These are phyloP conservation scores for Exophiala alcalophila DNA, from an alignment of 2,329 filamentous ascomycete species.

Conservation along the genomic window DNA sequence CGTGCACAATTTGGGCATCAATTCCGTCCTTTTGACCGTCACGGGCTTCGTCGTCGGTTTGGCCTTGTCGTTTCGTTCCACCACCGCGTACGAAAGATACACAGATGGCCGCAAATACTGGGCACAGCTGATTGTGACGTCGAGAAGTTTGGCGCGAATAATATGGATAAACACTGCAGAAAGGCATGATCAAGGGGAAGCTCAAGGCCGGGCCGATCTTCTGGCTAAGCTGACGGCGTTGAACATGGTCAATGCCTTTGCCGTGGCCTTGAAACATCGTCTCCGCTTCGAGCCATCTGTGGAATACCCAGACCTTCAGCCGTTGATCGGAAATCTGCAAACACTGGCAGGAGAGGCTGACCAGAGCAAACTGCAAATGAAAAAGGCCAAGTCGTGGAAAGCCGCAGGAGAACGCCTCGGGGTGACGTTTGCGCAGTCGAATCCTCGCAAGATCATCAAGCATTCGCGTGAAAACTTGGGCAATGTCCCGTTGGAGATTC, in stretches of 20 bases:
- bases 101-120: slow-evolving; percentile 62
- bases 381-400: slow-evolving; percentile 58
- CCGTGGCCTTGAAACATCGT: slow-evolving; percentile 75
- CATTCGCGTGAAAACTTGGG: slow-evolving; percentile 68
- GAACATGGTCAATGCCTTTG: slow-evolving; percentile 74
- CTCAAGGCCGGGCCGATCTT: slow-evolving; percentile 60
- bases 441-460: slow-evolving; percentile 76
- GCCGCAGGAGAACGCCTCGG: slow-evolving; percentile 69
- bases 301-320: slow-evolving; percentile 69
- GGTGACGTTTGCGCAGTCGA: slow-evolving; percentile 70
- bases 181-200: slow-evolving; percentile 49
- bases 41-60: slow-evolving; percentile 79
- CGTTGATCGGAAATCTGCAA: slow-evolving; percentile 68
- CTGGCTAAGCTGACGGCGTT: slow-evolving; percentile 70
- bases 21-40: slow-evolving; percentile 69
- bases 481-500: slow-evolving; percentile 78
- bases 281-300: slow-evolving; percentile 80
- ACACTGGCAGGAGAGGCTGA: slow-evolving; percentile 67
- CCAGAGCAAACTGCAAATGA: slow-evolving; percentile 35
- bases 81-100: slow-evolving; percentile 72
- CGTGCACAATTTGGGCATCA: slow-evolving; percentile 53
- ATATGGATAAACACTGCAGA: slow-evolving; percentile 78
- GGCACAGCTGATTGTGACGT: slow-evolving; percentile 55
- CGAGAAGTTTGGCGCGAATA: slow-evolving; percentile 61
- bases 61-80: slow-evolving; percentile 72